phyloP scores from a whole-genome alignment of 116 monocot species.

The Zostera marina region DNA sequence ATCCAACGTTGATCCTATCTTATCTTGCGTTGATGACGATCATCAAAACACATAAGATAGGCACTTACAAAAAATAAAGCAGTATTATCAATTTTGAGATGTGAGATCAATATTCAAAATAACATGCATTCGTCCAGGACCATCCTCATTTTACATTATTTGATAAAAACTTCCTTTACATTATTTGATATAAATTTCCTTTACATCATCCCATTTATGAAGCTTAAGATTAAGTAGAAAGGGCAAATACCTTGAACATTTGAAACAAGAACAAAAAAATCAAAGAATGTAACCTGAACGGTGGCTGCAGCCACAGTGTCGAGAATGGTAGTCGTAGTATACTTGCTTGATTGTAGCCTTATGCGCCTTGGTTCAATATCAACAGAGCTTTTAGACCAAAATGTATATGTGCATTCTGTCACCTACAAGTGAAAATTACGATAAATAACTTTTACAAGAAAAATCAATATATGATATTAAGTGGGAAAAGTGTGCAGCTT shows the following conservation, averaged over 20 bases:
- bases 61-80: too few species aligned
- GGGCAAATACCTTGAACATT: background rate
- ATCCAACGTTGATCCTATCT: too few species aligned
- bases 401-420: slow-evolving; percentile 48
- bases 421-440: slow-evolving; percentile 23
- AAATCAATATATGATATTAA: background rate
- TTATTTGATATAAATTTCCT: too few species aligned
- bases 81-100: too few species aligned
- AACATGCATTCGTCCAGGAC: too few species aligned
- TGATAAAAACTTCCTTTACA: too few species aligned
- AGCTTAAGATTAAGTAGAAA: background rate
- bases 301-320: slow-evolving; percentile 83
- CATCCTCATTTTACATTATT: too few species aligned
- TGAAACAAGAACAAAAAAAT: background rate
- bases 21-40: too few species aligned
- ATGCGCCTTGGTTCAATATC: slow-evolving; percentile 79
- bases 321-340: slow-evolving; percentile 77
- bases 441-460: background rate
- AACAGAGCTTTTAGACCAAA: slow-evolving; percentile 91
- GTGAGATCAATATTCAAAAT: too few species aligned
- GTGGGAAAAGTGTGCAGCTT: slow-evolving; percentile 11
- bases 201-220: background rate
- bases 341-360: slow-evolving; percentile 84
- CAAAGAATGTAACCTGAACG: slow-evolving; percentile 45
- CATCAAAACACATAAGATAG: too few species aligned